Percentiles rank a stretch among this genome's conserved stretches.
Evolutionary conservation across 2,329 filamentous ascomycete genomes (phyloP).

Genomic region (Nemania bipapillata): DNA sequence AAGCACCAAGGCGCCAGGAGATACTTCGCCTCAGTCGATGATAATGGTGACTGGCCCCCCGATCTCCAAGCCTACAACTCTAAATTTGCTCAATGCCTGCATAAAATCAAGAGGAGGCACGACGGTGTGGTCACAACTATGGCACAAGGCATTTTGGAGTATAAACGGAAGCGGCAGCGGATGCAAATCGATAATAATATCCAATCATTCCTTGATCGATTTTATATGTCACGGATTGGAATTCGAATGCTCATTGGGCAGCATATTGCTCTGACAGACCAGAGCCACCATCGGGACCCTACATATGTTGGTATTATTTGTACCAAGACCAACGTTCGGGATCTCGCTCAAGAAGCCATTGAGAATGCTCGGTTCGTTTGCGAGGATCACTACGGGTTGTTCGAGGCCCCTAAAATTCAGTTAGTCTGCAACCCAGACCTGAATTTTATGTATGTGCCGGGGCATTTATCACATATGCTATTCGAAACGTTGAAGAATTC

Average conservation of each 20-base stretch:
- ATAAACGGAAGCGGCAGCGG: slow-evolving; percentile 93
- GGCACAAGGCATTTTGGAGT: slow-evolving; percentile 96
- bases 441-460: slow-evolving; percentile 99
- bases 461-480: slow-evolving; percentile 98
- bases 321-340: slow-evolving; percentile 95
- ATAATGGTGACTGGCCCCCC: slow-evolving; percentile 88
- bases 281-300: slow-evolving; percentile 86
- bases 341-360: slow-evolving; percentile 95
- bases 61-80: slow-evolving; percentile 95
- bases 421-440: slow-evolving; percentile 93
- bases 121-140: slow-evolving; percentile 98
- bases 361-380: slow-evolving; percentile 99
- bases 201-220: slow-evolving; percentile 95
- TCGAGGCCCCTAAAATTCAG: slow-evolving; percentile 95
- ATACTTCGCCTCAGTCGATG: slow-evolving; percentile 94
- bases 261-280: slow-evolving; percentile 95
- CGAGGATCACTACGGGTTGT: slow-evolving; percentile 97
- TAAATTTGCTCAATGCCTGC: slow-evolving; percentile 85
- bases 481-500: slow-evolving; percentile 99
- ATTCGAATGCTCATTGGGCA: slow-evolving; percentile 99
- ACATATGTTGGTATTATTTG: slow-evolving; percentile 99
- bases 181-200: slow-evolving; percentile 99
- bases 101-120: slow-evolving; percentile 94
- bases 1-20: slow-evolving; percentile 69
- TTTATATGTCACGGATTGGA: slow-evolving; percentile 99